These are phyloP conservation scores for Coemansia sp. DNA, from an alignment of 192 early-diverging fungal species.

Conservation along the genomic window DNA sequence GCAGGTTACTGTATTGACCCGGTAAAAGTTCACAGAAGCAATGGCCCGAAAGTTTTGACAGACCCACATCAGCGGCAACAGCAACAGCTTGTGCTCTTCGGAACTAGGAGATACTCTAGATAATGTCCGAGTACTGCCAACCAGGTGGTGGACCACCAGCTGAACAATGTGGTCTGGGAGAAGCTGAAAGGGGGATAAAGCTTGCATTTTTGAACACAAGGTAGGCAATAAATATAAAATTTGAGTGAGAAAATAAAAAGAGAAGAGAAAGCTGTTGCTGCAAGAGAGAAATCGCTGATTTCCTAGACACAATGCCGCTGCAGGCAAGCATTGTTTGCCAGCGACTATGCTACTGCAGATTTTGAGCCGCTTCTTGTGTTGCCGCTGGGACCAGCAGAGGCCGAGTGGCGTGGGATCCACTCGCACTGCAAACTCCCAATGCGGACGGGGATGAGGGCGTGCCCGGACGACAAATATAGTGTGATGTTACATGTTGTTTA, in stretches of 20 bases:
- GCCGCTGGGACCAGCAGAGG: too few relatives aligned
- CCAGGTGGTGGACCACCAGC: background rate
- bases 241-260: background rate
- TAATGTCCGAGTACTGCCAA: background rate
- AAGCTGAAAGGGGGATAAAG: background rate
- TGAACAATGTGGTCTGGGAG: background rate
- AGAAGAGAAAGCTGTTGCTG: background rate
- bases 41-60: background rate
- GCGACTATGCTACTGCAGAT: background rate
- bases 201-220: background rate
- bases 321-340: background rate
- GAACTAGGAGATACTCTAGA: background rate
- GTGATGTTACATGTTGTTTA: too few relatives aligned
- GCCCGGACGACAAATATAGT: too few relatives aligned
- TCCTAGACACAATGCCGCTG: background rate
- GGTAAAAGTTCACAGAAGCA: background rate
- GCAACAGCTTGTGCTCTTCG: background rate
- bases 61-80: background rate
- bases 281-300: background rate
- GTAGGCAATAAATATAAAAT: background rate
- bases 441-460: too few relatives aligned
- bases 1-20: background rate
- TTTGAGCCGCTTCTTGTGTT: background rate
- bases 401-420: too few relatives aligned
- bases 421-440: too few relatives aligned